A percentile compares a stretch with the other conserved stretches of the same genome.
Conservation (phyloP, 2,329 filamentous ascomycete species). For the Talaromyces sp. region DNA sequence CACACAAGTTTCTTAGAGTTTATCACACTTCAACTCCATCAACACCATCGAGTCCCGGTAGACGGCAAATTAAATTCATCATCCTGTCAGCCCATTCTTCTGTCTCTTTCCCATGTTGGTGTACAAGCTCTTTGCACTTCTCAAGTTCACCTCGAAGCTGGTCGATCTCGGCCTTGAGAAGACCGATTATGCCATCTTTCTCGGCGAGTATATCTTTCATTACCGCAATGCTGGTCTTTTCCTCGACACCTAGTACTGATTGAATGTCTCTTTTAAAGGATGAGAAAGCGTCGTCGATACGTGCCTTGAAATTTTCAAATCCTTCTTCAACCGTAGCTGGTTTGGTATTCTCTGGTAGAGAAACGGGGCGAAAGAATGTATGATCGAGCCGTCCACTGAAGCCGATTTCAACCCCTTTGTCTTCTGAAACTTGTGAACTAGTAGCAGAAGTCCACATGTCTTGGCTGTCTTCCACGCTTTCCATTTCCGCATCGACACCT, state of each 20-base stretch:
- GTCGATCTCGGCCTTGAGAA: neutral
- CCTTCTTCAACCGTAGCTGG: neutral
- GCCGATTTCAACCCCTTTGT: neutral
- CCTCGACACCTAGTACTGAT: neutral
- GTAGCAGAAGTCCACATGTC: neutral
- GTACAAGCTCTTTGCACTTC: neutral
- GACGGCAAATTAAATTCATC: neutral
- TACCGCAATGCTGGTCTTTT: neutral
- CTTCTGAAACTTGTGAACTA: neutral
- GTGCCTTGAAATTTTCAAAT: neutral
- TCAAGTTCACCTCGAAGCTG: neutral
- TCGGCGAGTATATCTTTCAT: neutral
- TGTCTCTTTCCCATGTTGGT: neutral
- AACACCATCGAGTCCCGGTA: neutral
- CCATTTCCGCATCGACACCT: neutral
- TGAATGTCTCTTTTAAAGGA: neutral
- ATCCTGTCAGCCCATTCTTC: neutral
- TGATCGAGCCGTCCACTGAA: neutral
- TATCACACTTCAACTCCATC: neutral
- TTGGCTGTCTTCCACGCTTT: neutral
- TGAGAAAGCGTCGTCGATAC: neutral
- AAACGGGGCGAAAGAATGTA: neutral
- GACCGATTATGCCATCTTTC: neutral
- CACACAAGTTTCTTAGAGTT: no score
- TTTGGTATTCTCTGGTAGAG: neutral